Conservation (phyloP, 2,329 filamentous ascomycete genomes). For the Diplocarpon rosae region DNA sequence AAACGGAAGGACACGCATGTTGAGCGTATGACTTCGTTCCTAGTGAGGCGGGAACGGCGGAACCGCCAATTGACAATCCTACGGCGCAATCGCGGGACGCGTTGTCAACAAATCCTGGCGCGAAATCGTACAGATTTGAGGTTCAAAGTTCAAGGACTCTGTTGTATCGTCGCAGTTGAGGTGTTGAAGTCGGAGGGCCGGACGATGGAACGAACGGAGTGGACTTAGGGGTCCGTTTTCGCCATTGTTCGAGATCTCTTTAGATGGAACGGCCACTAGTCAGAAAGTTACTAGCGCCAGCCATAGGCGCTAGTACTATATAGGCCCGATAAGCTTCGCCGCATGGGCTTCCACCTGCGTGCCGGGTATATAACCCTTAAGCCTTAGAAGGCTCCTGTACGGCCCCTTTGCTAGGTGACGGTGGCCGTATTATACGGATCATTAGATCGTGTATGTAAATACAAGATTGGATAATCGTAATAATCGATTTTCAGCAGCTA, state of each 20-base stretch:
- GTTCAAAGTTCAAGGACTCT: no score
- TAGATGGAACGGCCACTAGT: constrained; percentile 9
- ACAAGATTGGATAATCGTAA: no score
- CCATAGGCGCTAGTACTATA: no score
- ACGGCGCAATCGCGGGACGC: constrained; percentile 5
- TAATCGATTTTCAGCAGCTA: no score
- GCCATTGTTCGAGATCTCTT: constrained; percentile 5
- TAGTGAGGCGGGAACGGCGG: constrained; percentile 18
- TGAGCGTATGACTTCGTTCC: constrained; percentile 16
- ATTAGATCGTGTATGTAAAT: no score
- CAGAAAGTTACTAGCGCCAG: not conserved
- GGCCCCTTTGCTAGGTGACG: no score
- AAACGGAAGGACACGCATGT: constrained; percentile 24
- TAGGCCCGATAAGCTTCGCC: no score
- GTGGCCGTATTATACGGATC: no score
- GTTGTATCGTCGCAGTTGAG: constrained; percentile 4
- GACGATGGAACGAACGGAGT: constrained; percentile 7
- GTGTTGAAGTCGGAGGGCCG: constrained; percentile 3
- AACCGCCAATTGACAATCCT: constrained; percentile 13
- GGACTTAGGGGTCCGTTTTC: constrained; percentile 5
- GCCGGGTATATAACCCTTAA: no score
- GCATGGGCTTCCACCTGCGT: no score
- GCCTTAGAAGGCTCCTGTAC: no score
- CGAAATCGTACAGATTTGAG: constrained; percentile 6
- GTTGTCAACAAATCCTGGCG: not conserved